Percentiles rank a stretch among this genome's conserved stretches.
Conservation (phyloP, 179 eudicot genomes). For the Spergularia azorica region DNA sequence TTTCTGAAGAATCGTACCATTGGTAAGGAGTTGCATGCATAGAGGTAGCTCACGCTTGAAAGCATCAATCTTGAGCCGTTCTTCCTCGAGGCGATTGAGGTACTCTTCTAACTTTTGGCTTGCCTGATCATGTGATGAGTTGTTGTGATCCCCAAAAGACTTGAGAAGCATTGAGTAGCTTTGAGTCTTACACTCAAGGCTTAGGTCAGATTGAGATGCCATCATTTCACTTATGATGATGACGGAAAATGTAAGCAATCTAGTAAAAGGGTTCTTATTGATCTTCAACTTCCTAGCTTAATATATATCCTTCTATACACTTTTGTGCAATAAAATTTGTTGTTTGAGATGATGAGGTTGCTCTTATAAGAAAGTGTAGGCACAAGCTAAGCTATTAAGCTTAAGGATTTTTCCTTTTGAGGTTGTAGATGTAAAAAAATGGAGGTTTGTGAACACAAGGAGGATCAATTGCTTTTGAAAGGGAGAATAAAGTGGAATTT, state of each 20-base stretch:
- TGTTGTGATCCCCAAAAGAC: conserved; percentile 51
- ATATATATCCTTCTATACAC: neutral
- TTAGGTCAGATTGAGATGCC: conserved; percentile 74
- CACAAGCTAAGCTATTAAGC: conserved; percentile 16
- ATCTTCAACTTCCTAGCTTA: conserved; percentile 19
- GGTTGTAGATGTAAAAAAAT: conserved; percentile 32
- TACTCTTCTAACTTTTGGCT: conserved; percentile 74
- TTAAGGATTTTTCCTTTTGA: conserved; percentile 26
- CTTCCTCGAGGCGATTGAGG: conserved; percentile 81
- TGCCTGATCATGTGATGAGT: conserved; percentile 17
- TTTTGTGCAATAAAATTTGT: conserved; percentile 31
- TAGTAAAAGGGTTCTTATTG: neutral
- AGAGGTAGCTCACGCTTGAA: conserved; percentile 98
- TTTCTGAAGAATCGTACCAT: conserved; percentile 49
- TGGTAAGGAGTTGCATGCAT: conserved; percentile 91
- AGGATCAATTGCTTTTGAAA: conserved; percentile 72
- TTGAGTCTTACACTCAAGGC: conserved; percentile 80
- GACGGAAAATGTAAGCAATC: neutral
- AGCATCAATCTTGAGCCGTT: conserved; percentile 87
- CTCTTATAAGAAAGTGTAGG: conserved; percentile 33
- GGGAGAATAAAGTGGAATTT: conserved; percentile 81
- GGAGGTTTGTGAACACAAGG: conserved; percentile 69
- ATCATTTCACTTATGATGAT: conserved; percentile 44
- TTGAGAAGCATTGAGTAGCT: conserved; percentile 74
- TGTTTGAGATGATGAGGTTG: conserved; percentile 28